These are phyloP conservation scores for Heterobasidion occidentale DNA, from an alignment of 1,284 basidiomycete species.

Conservation along the genomic window DNA sequence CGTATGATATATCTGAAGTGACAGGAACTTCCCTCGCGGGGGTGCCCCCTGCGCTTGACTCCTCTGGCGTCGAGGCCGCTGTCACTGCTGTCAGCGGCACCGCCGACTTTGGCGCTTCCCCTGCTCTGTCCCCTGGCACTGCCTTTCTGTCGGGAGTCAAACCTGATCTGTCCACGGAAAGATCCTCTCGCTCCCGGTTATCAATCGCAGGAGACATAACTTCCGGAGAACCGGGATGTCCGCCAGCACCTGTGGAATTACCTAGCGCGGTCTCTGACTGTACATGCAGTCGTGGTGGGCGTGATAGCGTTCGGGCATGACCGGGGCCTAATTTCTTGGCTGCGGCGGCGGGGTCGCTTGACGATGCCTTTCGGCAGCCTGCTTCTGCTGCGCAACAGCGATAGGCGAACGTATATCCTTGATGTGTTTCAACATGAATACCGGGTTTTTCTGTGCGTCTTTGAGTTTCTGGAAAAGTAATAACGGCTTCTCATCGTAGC, in stretches of 20 bases:
- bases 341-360: conserved; percentile 18
- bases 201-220: conserved; percentile 54
- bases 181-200: conserved; percentile 26
- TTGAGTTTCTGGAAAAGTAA: conserved; percentile 96
- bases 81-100: conserved; percentile 13
- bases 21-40: conserved; percentile 42
- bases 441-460: conserved; percentile 94
- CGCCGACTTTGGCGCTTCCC: conserved; percentile 9
- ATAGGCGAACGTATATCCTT: conserved; percentile 98
- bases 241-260: conserved; percentile 43
- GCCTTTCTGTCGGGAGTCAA: background rate
- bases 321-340: conserved; percentile 9
- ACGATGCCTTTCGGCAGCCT: conserved; percentile 74
- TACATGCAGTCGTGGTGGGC: conserved; percentile 62
- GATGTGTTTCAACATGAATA: conserved; percentile 98
- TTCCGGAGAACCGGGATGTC: conserved; percentile 69
- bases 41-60: conserved; percentile 15
- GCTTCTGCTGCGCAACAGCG: conserved; percentile 90
- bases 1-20: conserved; percentile 71
- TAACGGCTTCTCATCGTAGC: conserved; percentile 97
- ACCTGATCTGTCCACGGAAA: conserved; percentile 7
- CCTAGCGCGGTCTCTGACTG: conserved; percentile 33
- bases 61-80: conserved; percentile 12
- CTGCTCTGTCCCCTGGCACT: background rate
- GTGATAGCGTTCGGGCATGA: conserved; percentile 17